These are phyloP conservation scores for Calocera viscosa DNA, from an alignment of 768 basidiomycete species.

Conservation along the genomic window DNA sequence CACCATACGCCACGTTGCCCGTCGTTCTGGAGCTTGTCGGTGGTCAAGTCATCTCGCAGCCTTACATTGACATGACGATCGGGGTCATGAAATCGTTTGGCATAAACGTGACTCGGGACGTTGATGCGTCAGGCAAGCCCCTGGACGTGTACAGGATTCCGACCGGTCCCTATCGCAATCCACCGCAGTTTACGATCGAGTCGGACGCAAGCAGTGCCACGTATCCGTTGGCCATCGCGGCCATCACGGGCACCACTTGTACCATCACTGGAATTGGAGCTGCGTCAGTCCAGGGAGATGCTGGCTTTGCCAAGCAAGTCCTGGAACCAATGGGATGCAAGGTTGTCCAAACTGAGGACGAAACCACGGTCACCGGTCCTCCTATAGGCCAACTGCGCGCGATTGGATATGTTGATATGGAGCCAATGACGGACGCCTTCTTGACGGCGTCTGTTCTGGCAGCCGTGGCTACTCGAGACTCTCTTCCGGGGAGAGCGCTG, in stretches of 20 bases:
- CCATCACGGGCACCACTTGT: constrained; percentile 92
- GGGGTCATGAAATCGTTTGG: constrained; percentile 96
- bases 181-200: constrained; percentile 75
- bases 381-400: constrained; percentile 68
- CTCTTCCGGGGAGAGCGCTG: constrained; percentile 39
- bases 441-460: constrained; percentile 87
- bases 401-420: constrained; percentile 87
- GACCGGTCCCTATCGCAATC: constrained; percentile 58
- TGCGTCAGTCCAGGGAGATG: constrained; percentile 90
- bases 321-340: constrained; percentile 89
- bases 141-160: constrained; percentile 85
- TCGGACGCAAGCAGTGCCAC: constrained; percentile 92
- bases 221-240: constrained; percentile 92
- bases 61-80: constrained; percentile 99
- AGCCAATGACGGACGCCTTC: constrained; percentile 99
- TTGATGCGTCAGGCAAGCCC: constrained; percentile 46
- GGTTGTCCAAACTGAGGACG: constrained; percentile 74
- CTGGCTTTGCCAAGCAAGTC: constrained; percentile 84
- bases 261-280: constrained; percentile 88
- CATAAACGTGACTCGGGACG: constrained; percentile 54
- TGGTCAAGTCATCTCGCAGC: constrained; percentile 93
- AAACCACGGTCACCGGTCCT: constrained; percentile 88
- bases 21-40: constrained; percentile 83
- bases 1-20: constrained; percentile 78
- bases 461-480: constrained; percentile 50